Percentiles rank a stretch among this genome's conserved stretches.
These are phyloP conservation scores for Gonapodya sp. DNA, from an alignment of 192 early-diverging fungal genomes.

Conservation along the genomic window DNA sequence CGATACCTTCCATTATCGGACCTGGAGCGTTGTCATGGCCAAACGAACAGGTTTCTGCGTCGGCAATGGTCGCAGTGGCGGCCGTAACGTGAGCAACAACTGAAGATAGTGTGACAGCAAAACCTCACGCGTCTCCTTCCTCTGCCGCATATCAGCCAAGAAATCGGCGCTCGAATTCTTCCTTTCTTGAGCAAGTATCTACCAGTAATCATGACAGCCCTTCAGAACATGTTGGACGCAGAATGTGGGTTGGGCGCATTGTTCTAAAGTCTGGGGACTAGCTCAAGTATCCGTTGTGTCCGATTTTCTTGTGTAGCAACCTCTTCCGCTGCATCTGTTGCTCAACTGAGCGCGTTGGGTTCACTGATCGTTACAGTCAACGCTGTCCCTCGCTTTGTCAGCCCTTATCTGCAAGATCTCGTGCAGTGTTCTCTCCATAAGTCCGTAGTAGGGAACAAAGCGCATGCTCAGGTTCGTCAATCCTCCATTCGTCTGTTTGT, in stretches of 20 bases:
- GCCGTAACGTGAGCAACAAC: conserved; percentile 13
- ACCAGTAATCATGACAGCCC: conserved; percentile 36
- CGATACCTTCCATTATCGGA: conserved; percentile 44
- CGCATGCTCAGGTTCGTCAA: too few relatives aligned
- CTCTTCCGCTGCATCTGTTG: too few relatives aligned
- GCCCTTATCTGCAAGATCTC: conserved; percentile 56
- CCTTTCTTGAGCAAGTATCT: conserved; percentile 77
- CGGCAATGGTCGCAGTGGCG: conserved; percentile 32
- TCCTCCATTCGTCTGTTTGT: too few relatives aligned
- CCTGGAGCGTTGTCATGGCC: conserved; percentile 26
- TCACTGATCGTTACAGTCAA: conserved; percentile 47
- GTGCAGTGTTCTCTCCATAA: conserved; percentile 43
- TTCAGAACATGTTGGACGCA: conserved; percentile 23
- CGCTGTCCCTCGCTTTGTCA: conserved; percentile 63
- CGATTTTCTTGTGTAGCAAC: too few relatives aligned
- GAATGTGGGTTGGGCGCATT: neutral
- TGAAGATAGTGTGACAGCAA: too few relatives aligned
- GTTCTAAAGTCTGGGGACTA: too few relatives aligned
- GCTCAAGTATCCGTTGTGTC: too few relatives aligned
- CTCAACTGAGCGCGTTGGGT: conserved; percentile 43
- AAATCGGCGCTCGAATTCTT: conserved; percentile 66
- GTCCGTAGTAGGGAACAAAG: conserved; percentile 19
- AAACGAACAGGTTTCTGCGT: conserved; percentile 25
- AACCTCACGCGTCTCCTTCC: too few relatives aligned
- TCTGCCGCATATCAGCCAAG: conserved; percentile 26